These are phyloP conservation scores for Aspergillus ruber DNA, from an alignment of 2,329 filamentous ascomycete genomes.

Conservation along the genomic window DNA sequence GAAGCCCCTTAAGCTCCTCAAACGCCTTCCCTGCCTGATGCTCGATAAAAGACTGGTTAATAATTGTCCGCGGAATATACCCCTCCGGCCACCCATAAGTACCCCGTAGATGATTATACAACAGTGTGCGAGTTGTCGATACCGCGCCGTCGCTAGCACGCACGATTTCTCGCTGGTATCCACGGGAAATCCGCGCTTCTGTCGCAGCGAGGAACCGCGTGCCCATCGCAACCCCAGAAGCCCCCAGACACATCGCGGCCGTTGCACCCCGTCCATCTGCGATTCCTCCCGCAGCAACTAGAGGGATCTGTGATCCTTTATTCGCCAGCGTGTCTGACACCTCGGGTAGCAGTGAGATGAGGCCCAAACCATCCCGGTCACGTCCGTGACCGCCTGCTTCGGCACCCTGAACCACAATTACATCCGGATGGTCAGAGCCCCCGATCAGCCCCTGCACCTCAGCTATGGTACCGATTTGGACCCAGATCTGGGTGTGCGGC, in stretches of 20 bases:
- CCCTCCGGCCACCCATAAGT: conserved; percentile 54
- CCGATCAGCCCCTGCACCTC: conserved; percentile 42
- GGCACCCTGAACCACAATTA: conserved; percentile 49
- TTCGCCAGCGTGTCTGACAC: conserved; percentile 37
- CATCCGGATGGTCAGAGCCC: conserved; percentile 40
- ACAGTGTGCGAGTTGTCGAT: conserved; percentile 45
- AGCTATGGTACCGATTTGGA: conserved; percentile 48
- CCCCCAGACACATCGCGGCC: conserved; percentile 47
- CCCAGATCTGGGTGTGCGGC: conserved; percentile 46
- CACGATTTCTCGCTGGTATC: conserved; percentile 49
- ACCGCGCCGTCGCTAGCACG: conserved; percentile 47
- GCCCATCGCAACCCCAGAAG: conserved; percentile 54
- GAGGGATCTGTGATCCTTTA: conserved; percentile 29
- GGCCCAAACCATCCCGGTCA: conserved; percentile 38
- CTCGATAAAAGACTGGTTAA: conserved; percentile 9
- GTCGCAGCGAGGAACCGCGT: conserved; percentile 55
- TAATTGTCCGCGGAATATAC: conserved; percentile 49
- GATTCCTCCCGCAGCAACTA: conserved; percentile 51
- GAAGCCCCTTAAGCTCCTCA: conserved; percentile 39
- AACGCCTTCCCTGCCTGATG: conserved; percentile 37
- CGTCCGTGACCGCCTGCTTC: conserved; percentile 53
- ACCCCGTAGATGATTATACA: conserved; percentile 52
- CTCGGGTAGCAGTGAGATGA: conserved; percentile 49
- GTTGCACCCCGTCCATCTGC: conserved; percentile 47
- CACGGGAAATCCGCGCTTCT: conserved; percentile 46